Evolutionary conservation across 768 basidiomycete genomes (phyloP), one percentile per base, ranked within the genome.

Genomic region (Rhodosporidiobolus sp.): DNA sequence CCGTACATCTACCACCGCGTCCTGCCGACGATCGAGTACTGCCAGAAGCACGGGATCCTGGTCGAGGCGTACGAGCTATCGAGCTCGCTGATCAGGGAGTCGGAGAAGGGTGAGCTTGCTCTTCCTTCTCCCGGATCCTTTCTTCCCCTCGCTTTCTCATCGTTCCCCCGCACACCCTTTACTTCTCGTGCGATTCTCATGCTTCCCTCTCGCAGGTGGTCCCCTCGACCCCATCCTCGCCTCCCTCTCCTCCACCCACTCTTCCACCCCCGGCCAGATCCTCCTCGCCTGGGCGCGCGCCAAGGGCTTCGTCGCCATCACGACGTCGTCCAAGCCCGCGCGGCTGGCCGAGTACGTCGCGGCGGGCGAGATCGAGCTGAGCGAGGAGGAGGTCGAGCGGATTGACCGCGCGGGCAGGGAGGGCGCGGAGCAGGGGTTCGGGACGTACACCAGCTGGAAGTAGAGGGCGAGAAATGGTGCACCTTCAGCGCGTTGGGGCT

Each of bases 1-100:
- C 65, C 65, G 7, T 66, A 66, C 56, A 66, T 50, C 55, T 65
- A 65, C 32, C 45, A 65, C 43, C 43, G 54, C 16, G 16, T 32
- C 4, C 28, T 46, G 16, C 24, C 55, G 11, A 34, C 20, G 2
- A 58, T 66, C 57, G 49, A 49, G 35, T 66, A 66, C 34, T 50
- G 17, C 10, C 8, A 52, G 55, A 20, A 35, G 34, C 20, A 59
- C 26, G 46, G 34, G 10, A 66, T 66, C 48, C 20, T 17, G 17
- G 50, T 66, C 43, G 65, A 66, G 49, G 65, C 65, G 22, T 66
- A 66, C 57, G 65, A 66, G 48, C 26, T 66, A 34, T 49, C 65
- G 24, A 30, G 30, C 16, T 59, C 65, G 4, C 22, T 66, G 22
- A 16, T 66, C 20, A 22, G 65, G 48, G 34, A 28, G 9, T 22